phyloP scores from a whole-genome alignment of 257 asterid species.

The Marsdenia floribunda region DNA sequence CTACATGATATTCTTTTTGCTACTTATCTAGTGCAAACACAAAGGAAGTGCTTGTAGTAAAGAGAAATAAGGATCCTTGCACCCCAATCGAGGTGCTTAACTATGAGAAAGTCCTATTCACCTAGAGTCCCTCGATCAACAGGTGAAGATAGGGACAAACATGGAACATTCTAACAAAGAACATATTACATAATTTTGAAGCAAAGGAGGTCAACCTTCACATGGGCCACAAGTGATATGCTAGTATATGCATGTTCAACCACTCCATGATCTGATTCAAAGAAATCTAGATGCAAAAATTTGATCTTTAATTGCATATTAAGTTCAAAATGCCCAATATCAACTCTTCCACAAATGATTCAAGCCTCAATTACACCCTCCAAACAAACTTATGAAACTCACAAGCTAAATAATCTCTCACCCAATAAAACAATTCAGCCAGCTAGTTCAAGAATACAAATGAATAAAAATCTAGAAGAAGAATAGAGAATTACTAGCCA shows the following conservation, averaged over 20 bases:
- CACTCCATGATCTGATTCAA: conserved; percentile 35
- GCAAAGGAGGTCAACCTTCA: no score
- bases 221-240: no score
- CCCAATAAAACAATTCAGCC: background rate
- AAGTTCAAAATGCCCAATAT: conserved; percentile 26
- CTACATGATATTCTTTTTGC: background rate
- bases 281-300: conserved; percentile 34
- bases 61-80: no score
- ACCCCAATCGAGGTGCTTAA: no score
- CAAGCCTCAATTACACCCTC: conserved; percentile 6
- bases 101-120: no score
- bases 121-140: no score
- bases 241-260: conserved; percentile 28
- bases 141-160: no score
- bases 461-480: background rate
- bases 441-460: conserved; percentile 1
- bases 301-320: conserved; percentile 44
- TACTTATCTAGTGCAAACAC: no score
- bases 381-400: background rate
- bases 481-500: background rate
- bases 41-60: no score
- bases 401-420: background rate
- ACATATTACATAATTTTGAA: no score
- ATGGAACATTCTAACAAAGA: no score
- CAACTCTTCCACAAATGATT: conserved; percentile 16